phyloP scores from a whole-genome alignment of 2,329 filamentous ascomycete species.

The Botrytis aclada region DNA sequence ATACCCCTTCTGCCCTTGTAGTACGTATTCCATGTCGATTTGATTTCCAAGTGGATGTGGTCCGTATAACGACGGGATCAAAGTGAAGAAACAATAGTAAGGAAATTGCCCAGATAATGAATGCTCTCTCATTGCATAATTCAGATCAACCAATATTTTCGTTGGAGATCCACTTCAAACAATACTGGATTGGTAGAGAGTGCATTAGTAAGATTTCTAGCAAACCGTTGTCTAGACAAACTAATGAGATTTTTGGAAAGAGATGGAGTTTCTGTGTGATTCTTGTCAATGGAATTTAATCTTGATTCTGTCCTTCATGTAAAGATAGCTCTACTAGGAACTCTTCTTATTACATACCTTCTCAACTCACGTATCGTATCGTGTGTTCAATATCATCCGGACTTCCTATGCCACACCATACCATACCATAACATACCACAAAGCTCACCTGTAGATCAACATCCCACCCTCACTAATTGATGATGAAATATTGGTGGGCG shows the following conservation, averaged over 20 bases:
- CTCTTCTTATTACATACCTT: not conserved
- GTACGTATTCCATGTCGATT: too few species aligned
- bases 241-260: not conserved
- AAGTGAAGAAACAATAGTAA: not conserved
- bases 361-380: not conserved
- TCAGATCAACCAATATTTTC: not conserved
- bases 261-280: not conserved
- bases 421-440: not conserved
- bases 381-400: not conserved
- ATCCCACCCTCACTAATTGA: not conserved
- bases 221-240: not conserved
- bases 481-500: not conserved
- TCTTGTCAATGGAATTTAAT: not conserved
- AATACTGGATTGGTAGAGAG: not conserved
- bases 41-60: too few species aligned
- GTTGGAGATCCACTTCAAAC: not conserved
- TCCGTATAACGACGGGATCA: not conserved
- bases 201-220: not conserved
- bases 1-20: not conserved
- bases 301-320: not conserved
- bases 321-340: not conserved
- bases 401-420: not conserved
- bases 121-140: conserved; percentile 4
- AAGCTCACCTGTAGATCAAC: not conserved
- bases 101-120: not conserved